Evolutionary conservation across 495 filamentous ascomycete species (phyloP).

Genomic region (Hyaloscypha hepaticicola): DNA sequence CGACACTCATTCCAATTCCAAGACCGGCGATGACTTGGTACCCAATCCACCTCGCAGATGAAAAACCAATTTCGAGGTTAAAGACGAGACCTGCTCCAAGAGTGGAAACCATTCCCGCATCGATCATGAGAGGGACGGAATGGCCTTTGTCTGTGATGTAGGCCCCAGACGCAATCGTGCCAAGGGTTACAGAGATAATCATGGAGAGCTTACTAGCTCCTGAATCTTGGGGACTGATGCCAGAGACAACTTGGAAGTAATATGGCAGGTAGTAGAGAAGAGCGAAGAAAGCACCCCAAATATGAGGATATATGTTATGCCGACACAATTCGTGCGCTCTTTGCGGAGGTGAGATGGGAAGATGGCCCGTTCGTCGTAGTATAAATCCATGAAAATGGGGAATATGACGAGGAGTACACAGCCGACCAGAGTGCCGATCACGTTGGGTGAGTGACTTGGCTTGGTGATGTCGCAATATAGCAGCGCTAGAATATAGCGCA

Average conservation of each 20-base stretch:
- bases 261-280: constrained; percentile 65
- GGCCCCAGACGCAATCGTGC: constrained; percentile 32
- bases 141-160: constrained; percentile 21
- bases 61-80: background rate
- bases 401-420: constrained; percentile 59
- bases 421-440: constrained; percentile 68
- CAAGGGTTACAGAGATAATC: constrained; percentile 39
- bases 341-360: constrained; percentile 61
- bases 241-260: constrained; percentile 77
- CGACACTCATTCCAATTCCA: background rate
- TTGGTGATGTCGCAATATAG: constrained; percentile 69
- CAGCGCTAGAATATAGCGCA: constrained; percentile 8
- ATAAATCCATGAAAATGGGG: constrained; percentile 62
- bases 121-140: background rate
- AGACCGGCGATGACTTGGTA: background rate
- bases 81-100: background rate
- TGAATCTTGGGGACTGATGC: constrained; percentile 30
- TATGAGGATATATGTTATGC: constrained; percentile 49
- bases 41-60: background rate
- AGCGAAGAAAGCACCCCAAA: constrained; percentile 58
- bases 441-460: constrained; percentile 60
- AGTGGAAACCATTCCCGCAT: background rate
- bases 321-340: constrained; percentile 59
- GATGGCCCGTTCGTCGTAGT: constrained; percentile 64
- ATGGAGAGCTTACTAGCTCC: constrained; percentile 35